Evolutionary conservation across 75 land plant species (phyloP), one percentile per base, ranked within the genome.

Genomic region (Cupressus sempervirens): DNA sequence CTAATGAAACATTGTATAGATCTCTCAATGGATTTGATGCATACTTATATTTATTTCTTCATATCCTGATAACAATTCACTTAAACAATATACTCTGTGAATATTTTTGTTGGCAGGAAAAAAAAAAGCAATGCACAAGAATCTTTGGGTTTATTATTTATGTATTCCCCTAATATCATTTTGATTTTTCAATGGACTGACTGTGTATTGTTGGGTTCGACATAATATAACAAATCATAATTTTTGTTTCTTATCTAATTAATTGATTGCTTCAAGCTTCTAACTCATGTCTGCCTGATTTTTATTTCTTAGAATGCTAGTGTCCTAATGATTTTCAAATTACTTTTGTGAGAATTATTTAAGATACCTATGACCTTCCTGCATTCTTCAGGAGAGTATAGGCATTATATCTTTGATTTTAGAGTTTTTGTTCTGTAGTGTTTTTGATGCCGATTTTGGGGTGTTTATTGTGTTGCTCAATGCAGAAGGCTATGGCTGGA

Each of bases 401-500:
- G 9, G 15, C 29, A 12, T 79, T 79, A n/a, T 45, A 29, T 43
- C 50, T 45, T 45, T 7, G 29, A 45, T 23, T 4, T 79, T 45
- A 43, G 48, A 79, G 45, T 48, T 48, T 34, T 20, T 40, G 3
- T 20, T 40, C 41, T 38, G 23, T 76, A 7, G 26, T 76, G 41
- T 18, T 45, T 79, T 50, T 45, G 45, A 79, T 45, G 45, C 12
- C n/a, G n/a, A 45, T 79, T 45, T 45, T 79, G 81, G 50, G 26
- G 26, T 76, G 38, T 43, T 76, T 38, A 40, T 79, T n/a, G 29
- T 79, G 30, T n/a, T 12, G 29, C 32, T 84, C 76, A 7, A 16
- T 90, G 92, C 94, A 97, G 99, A 97, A 91, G 88, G 94, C 95
- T 43, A 54, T 91, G 77, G 96, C 98, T 90, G 99, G 99, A 3